A percentile compares a stretch with the other conserved stretches of the same genome.
Conservation (phyloP, 768 basidiomycete species). For the Boletus tomentosulus region DNA sequence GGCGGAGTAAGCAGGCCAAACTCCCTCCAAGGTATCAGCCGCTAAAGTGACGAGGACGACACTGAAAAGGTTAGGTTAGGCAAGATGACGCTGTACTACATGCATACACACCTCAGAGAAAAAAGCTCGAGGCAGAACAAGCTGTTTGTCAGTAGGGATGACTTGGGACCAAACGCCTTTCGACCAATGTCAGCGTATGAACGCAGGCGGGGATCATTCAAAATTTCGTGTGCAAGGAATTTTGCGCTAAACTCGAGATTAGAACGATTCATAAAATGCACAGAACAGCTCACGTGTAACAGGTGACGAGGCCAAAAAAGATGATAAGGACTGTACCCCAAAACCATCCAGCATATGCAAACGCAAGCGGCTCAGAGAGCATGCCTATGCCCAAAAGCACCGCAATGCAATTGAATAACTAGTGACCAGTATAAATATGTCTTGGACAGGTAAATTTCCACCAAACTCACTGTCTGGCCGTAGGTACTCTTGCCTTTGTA, state of each 20-base stretch:
- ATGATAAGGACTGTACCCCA: slow-evolving; percentile 70
- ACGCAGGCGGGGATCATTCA: slow-evolving; percentile 60
- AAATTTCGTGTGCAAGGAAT: slow-evolving; percentile 73
- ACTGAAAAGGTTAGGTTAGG: slow-evolving; percentile 32
- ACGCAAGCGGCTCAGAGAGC: slow-evolving; percentile 86
- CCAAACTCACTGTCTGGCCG: slow-evolving; percentile 58
- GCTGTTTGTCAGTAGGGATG: slow-evolving; percentile 57
- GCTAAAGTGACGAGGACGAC: slow-evolving; percentile 88
- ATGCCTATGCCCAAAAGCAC: slow-evolving; percentile 87
- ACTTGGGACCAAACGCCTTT: slow-evolving; percentile 80
- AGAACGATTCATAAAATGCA: not conserved
- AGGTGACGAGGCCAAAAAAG: slow-evolving; percentile 75
- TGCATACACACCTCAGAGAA: slow-evolving; percentile 57
- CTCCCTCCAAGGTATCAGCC: slow-evolving; percentile 76
- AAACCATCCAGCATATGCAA: slow-evolving; percentile 89
- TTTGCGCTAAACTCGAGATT: slow-evolving; percentile 61
- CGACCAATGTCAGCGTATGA: slow-evolving; percentile 89
- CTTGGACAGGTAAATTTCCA: not conserved
- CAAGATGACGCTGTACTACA: not conserved
- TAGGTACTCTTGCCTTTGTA: slow-evolving; percentile 63
- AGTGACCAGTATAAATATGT: slow-evolving; percentile 3
- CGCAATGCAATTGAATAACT: slow-evolving; percentile 89
- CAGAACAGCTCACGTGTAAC: slow-evolving; percentile 70
- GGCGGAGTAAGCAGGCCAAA: slow-evolving; percentile 64
- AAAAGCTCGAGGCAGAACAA: slow-evolving; percentile 89